Conservation (phyloP, 2,329 filamentous ascomycete species). For the Botryotinia globosa region DNA sequence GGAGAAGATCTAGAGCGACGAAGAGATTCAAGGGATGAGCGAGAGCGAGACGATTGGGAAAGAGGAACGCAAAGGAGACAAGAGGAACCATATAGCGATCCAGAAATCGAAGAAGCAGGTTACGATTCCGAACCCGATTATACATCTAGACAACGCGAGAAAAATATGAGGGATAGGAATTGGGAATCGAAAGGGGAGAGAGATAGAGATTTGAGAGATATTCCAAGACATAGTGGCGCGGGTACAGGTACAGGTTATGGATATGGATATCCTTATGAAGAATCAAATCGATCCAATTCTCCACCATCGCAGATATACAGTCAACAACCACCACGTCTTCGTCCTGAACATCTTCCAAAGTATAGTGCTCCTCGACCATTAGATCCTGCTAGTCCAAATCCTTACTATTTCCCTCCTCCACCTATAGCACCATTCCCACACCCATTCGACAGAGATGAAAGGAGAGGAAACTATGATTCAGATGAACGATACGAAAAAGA, state of each 20-base stretch:
- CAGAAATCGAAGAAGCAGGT: slow-evolving; percentile 12
- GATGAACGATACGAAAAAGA: not conserved
- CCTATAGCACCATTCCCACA: not conserved
- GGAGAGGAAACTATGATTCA: not conserved
- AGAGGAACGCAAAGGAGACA: not conserved
- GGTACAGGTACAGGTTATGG: not conserved
- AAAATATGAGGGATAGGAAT: slow-evolving; percentile 4
- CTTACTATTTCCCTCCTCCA: not conserved
- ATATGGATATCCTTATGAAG: slow-evolving; percentile 2
- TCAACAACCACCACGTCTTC: slow-evolving; percentile 15
- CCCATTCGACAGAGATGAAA: not conserved
- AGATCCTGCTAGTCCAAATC: not conserved
- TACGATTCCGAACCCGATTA: slow-evolving; percentile 19
- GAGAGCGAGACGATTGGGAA: not conserved
- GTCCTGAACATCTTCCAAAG: slow-evolving; percentile 16
- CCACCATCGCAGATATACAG: slow-evolving; percentile 6
- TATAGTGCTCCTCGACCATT: not conserved
- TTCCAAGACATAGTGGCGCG: slow-evolving; percentile 15
- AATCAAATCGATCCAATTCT: not conserved
- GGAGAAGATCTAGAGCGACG: not conserved
- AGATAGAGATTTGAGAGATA: slow-evolving; percentile 3
- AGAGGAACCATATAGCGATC: slow-evolving; percentile 15
- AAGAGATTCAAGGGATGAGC: not conserved
- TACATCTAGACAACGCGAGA: not conserved
- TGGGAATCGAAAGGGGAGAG: slow-evolving; percentile 1